Evolutionary conservation across 768 basidiomycete species (phyloP).

Genomic region (Suillus spraguei): DNA sequence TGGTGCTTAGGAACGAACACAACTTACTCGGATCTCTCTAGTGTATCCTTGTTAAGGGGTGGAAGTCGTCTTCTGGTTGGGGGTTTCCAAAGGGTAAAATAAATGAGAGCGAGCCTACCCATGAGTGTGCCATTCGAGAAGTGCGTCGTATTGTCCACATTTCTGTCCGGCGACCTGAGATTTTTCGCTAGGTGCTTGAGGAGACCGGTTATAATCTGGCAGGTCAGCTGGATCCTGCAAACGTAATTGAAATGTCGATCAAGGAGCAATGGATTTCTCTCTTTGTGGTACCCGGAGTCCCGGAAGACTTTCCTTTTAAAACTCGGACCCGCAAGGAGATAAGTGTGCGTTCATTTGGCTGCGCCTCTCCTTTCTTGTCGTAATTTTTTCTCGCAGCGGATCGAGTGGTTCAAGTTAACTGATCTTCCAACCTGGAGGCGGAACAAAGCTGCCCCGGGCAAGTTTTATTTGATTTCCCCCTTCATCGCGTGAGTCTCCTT

Average conservation of each 20-base stretch:
- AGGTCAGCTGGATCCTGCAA: conserved; percentile 60
- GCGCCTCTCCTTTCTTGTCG: conserved; percentile 18
- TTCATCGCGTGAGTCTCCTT: conserved; percentile 73
- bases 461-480: conserved; percentile 94
- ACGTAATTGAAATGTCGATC: conserved; percentile 84
- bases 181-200: conserved; percentile 77
- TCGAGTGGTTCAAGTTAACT: conserved; percentile 90
- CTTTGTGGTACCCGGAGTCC: conserved; percentile 86
- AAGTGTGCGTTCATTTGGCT: conserved; percentile 60
- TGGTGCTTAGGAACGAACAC: conserved; percentile 15
- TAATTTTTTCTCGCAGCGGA: conserved; percentile 63
- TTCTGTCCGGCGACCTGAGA: conserved; percentile 15
- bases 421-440: conserved; percentile 95
- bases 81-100: conserved; percentile 99
- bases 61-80: conserved; percentile 97
- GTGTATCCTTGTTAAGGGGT: conserved; percentile 98
- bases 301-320: conserved; percentile 86
- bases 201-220: conserved; percentile 94
- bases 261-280: conserved; percentile 90
- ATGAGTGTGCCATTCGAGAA: conserved; percentile 89
- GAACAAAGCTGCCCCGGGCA: conserved; percentile 66
- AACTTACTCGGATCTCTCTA: conserved; percentile 33
- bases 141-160: conserved; percentile 44
- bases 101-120: conserved; percentile 87
- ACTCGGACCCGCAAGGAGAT: conserved; percentile 98